Percentiles rank a stretch among this genome's conserved stretches.
Conservation (phyloP, 2,329 filamentous ascomycete species). For the Talaromyces sp. region DNA sequence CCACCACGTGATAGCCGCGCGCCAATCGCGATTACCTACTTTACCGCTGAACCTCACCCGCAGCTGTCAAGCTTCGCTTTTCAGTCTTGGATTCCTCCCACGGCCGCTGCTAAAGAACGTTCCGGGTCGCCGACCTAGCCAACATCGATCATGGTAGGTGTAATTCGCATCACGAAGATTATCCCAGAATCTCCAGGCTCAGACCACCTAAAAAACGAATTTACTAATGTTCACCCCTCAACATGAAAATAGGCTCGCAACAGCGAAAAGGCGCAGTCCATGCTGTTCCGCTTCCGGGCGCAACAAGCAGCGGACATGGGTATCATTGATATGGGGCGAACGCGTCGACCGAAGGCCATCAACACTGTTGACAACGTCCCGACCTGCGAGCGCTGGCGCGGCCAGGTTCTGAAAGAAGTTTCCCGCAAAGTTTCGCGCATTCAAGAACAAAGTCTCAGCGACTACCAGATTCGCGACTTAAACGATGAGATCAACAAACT, state of each 20-base stretch:
- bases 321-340: constrained; percentile 89
- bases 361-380: constrained; percentile 83
- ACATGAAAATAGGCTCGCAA: constrained; percentile 74
- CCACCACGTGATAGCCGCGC: background rate
- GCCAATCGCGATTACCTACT: constrained; percentile 2
- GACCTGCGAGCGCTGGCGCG: constrained; percentile 94
- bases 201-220: constrained; percentile 3
- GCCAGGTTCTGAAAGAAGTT: constrained; percentile 95
- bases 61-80: constrained; percentile 28
- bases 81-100: constrained; percentile 25
- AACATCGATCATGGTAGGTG: constrained; percentile 35
- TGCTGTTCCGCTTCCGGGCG: constrained; percentile 99
- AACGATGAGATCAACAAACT: constrained; percentile 99
- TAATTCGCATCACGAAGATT: background rate
- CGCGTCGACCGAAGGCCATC: constrained; percentile 87
- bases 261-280: constrained; percentile 97
- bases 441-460: constrained; percentile 85
- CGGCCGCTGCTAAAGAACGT: constrained; percentile 14
- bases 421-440: constrained; percentile 95
- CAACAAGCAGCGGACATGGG: constrained; percentile 94
- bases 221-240: constrained; percentile 24
- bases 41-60: constrained; percentile 32
- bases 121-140: constrained; percentile 18
- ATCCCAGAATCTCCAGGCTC: background rate
- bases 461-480: constrained; percentile 95